Evolutionary conservation across 2,329 filamentous ascomycete genomes (phyloP).

Genomic region (Colletotrichum neosansevieriae): DNA sequence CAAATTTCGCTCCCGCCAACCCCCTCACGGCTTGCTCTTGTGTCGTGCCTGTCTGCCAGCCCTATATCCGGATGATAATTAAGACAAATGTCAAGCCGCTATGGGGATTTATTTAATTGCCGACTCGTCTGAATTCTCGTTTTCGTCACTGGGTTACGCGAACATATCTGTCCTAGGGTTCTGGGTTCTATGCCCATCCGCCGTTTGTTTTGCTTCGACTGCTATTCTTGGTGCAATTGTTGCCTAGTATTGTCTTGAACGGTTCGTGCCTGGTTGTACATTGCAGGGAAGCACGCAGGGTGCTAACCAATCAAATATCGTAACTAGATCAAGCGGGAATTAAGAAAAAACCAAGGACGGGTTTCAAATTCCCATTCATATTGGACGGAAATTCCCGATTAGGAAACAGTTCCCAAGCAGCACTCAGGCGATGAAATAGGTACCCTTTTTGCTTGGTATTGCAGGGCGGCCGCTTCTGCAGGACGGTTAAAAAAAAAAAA

Average conservation of each 20-base stretch:
- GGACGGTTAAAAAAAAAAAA: not conserved
- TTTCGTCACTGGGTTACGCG: not conserved
- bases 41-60: conserved; percentile 9
- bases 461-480: not conserved
- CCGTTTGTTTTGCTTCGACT: no score
- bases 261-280: no score
- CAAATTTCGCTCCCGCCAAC: not conserved
- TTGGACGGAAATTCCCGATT: not conserved
- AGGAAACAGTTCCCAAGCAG: not conserved
- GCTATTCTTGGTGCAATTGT: not conserved
- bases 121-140: not conserved
- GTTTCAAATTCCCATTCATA: not conserved
- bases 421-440: not conserved
- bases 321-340: not conserved
- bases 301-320: no score
- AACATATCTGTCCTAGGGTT: no score
- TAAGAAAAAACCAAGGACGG: not conserved
- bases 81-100: not conserved
- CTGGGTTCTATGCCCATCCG: no score
- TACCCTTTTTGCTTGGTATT: not conserved
- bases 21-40: not conserved
- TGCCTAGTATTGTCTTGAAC: no score
- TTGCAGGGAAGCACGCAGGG: no score
- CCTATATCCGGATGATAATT: conserved; percentile 5
- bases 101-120: not conserved